Conservation (phyloP, 2,329 filamentous ascomycete genomes). For the Verticillium nonalfalfae region DNA sequence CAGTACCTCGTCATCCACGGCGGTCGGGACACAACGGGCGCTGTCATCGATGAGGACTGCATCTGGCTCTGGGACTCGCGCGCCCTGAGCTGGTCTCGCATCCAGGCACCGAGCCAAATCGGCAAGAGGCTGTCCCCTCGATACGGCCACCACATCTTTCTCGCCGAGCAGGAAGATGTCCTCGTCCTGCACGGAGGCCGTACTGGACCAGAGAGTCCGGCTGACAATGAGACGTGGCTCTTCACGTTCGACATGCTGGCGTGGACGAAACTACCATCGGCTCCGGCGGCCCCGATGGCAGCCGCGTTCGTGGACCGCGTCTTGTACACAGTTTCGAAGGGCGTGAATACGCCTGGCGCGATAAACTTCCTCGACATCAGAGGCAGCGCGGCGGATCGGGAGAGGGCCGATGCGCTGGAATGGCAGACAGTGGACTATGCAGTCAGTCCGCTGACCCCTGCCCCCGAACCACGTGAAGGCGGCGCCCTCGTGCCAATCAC, state of each 20-base stretch:
- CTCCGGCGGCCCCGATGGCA: conserved; percentile 28
- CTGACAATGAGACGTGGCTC: conserved; percentile 44
- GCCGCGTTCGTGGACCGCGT: conserved; percentile 35
- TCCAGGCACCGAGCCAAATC: conserved; percentile 21
- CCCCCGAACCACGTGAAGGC: conserved; percentile 33
- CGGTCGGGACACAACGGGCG: conserved; percentile 22
- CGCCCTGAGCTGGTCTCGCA: conserved; percentile 23
- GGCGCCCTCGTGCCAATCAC: conserved; percentile 38
- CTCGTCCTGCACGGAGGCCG: conserved; percentile 44
- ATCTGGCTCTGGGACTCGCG: conserved; percentile 32
- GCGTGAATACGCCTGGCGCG: conserved; percentile 22
- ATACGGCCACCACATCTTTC: conserved; percentile 25
- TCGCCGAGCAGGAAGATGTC: conserved; percentile 37
- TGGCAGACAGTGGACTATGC: conserved; percentile 31
- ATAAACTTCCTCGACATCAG: conserved; percentile 28
- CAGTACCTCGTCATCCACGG: conserved; percentile 27
- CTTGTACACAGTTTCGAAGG: conserved; percentile 38
- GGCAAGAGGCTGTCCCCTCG: conserved; percentile 21
- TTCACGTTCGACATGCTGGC: conserved; percentile 40
- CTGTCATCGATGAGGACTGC: conserved; percentile 21
- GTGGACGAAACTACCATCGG: conserved; percentile 42
- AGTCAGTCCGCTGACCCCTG: conserved; percentile 27
- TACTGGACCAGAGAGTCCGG: conserved; percentile 17
- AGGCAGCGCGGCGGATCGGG: conserved; percentile 19
- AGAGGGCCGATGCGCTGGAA: conserved; percentile 18